Base-by-base conservation (phyloP, 1,284 basidiomycete species). In the Irpex lacteus region DNA sequence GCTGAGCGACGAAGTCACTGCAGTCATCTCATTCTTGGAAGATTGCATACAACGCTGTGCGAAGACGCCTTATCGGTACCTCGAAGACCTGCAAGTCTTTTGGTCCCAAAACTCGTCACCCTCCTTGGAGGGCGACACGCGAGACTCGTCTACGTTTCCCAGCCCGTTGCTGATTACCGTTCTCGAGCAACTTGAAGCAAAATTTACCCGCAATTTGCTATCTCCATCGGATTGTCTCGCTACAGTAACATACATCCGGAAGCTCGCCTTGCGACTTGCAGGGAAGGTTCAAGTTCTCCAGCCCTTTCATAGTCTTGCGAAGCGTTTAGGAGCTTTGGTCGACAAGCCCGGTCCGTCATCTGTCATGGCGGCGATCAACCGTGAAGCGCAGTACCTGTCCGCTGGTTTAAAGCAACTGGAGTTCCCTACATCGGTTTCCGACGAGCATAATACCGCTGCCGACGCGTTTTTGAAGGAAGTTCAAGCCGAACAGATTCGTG, bases 1-100 rank as follows among this genome's bases (percentile, higher is more conserved):
- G 5, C 77, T 90, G 49, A 81, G 80, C 0, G 86, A 86, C 65
- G 93, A 91, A 72, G 75, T 78, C 56, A 83, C 82, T 8, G 77
- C 82, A 44, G 83, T 96, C 2, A 78, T 93, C 3, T 70, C 79
- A 0, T 96, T 98, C 77, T 69, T 98, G 11, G 96, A 98, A 70
- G 93, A 96, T 56, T 97, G 94, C 71, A 80, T 92, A 5, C 88
- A 91, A 63, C 84, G 94, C n/a, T 95, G 90, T 68, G 72, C 90
- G 67, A 95, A 93, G 77, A 92, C 90, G 0, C 92, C 95, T 0
- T 94, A 96, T 74, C 85, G 88, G 44, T 98, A 98, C 73, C 82
- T 97, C 62, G 96, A 98, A 71, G 87, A 89, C 9, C 74, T 85
- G 62, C 79, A 81, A 34, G 65, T 72, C 0, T 67, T 83, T 32